Conservation (phyloP, 805 yeast genomes). For the Candida coquimbonensis region DNA sequence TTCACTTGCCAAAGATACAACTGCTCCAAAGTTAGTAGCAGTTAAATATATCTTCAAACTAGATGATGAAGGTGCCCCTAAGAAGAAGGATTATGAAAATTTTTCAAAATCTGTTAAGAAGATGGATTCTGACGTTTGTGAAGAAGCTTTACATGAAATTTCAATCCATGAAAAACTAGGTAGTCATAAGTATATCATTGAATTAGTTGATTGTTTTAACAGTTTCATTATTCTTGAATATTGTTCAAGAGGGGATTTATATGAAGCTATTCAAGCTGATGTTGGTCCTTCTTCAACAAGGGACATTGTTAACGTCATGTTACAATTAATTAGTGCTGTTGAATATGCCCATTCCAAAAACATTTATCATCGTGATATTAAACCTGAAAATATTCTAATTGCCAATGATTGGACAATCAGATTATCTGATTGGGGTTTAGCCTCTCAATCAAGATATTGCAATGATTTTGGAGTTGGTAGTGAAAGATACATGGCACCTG, state of each 20-base stretch:
- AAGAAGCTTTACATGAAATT: slow-evolving; percentile 66
- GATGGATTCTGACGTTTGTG: slow-evolving; percentile 34
- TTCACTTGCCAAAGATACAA: slow-evolving; percentile 69
- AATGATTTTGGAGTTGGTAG: slow-evolving; percentile 81
- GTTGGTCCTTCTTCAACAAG: slow-evolving; percentile 49
- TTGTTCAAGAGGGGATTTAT: slow-evolving; percentile 82
- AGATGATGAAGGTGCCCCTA: slow-evolving; percentile 30
- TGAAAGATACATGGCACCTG: slow-evolving; percentile 95
- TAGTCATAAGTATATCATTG: slow-evolving; percentile 49
- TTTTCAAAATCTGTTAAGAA: slow-evolving; percentile 31
- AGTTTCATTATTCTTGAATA: slow-evolving; percentile 73
- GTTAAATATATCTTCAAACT: slow-evolving; percentile 74
- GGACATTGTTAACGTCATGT: slow-evolving; percentile 45
- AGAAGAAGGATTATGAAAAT: slow-evolving; percentile 19
- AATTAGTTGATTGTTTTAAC: slow-evolving; percentile 54
- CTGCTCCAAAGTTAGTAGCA: slow-evolving; percentile 50
- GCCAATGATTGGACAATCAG: slow-evolving; percentile 47
- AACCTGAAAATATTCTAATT: slow-evolving; percentile 71
- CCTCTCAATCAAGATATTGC: slow-evolving; percentile 45
- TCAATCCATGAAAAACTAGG: slow-evolving; percentile 59
- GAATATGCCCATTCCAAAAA: slow-evolving; percentile 62
- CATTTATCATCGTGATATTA: slow-evolving; percentile 79
- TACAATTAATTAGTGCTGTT: slow-evolving; percentile 64
- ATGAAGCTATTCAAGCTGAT: slow-evolving; percentile 62
- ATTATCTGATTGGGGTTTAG: slow-evolving; percentile 71